Base-by-base conservation (phyloP, 768 basidiomycete genomes). In the Melanogaster broomeanus region DNA sequence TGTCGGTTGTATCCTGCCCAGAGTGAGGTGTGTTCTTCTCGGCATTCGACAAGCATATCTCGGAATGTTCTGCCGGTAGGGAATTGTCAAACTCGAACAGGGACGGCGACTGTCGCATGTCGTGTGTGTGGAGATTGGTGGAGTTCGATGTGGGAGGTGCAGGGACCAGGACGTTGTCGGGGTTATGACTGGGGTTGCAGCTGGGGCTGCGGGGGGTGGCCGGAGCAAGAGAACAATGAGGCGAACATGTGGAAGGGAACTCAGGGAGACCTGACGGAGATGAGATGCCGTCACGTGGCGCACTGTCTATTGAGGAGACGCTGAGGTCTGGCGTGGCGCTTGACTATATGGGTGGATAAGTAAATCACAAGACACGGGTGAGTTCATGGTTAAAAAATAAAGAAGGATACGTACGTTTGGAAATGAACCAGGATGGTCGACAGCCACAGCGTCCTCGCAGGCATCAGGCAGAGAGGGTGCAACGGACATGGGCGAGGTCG, bases 401-500 rank as follows among this genome's bases (percentile, higher is more conserved):
- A 33, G 57, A 35, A 33, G 65, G 64, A 28, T 72, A 74, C 52
- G 65, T 65, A 57, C 78, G 71, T 62, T 60, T 63, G 70, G 48
- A 13, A 3, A 38, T 39, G 52, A 50, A 53, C 11, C 8, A 7
- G 18, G 33, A 13, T 41, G 30, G 12, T 64, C 49, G 21, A 39
- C 27, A 24, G 38, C 16, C 15, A 48, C 42, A 47, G 54, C 47
- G 33, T 53, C 55, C 22, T 56, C 54, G 4, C 21, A 44, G 13
- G 59, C 59, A 31, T 62, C 55, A 64, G 67, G 56, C 22, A 74
- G 65, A 24, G 75, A 71, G 33, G 70, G 64, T 33, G 71, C 63
- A 31, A 60, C 57, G 21, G 74, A 72, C 54, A 74, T 67, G 12
- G 77, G 78, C 0, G 79, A 79, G 25, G 72, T 58, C 6, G 72